Percentiles rank a stretch among this genome's conserved stretches.
Evolutionary conservation across 768 basidiomycete genomes (phyloP).

Genomic region (Mycena galopus): DNA sequence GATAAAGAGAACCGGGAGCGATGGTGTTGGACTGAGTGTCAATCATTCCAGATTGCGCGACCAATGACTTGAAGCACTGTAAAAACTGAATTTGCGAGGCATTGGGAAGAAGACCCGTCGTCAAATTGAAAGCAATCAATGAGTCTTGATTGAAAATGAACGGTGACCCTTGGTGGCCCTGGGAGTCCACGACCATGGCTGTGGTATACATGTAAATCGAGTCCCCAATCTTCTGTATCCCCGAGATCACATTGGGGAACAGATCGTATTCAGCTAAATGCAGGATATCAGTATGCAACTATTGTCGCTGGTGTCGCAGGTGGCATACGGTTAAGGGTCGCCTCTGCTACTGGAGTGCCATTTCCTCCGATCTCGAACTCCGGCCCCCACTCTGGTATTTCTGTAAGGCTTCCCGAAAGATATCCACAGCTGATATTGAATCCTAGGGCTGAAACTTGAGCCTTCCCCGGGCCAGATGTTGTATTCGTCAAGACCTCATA

Average conservation of each 20-base stretch:
- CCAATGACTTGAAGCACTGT: slow-evolving; percentile 2
- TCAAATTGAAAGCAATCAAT: not conserved
- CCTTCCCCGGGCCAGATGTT: not conserved
- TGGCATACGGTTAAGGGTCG: too few relatives aligned
- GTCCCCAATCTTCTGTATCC: too few relatives aligned
- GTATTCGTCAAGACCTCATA: not conserved
- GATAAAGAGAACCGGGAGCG: not conserved
- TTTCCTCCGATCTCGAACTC: too few relatives aligned
- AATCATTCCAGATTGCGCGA: not conserved
- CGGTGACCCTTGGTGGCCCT: not conserved
- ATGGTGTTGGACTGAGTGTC: not conserved
- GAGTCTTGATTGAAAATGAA: not conserved
- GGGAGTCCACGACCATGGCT: not conserved
- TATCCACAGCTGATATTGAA: not conserved
- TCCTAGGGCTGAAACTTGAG: not conserved
- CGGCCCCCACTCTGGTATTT: too few relatives aligned
- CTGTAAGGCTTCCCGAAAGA: not conserved
- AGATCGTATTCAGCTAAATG: too few relatives aligned
- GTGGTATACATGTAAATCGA: not conserved
- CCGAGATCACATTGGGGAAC: too few relatives aligned
- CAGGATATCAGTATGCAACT: too few relatives aligned
- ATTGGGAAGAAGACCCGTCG: not conserved
- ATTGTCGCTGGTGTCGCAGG: too few relatives aligned
- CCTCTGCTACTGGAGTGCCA: too few relatives aligned
- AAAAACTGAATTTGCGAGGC: not conserved